Conservation (phyloP, 495 filamentous ascomycete genomes). For the Terfezia claveryi region DNA sequence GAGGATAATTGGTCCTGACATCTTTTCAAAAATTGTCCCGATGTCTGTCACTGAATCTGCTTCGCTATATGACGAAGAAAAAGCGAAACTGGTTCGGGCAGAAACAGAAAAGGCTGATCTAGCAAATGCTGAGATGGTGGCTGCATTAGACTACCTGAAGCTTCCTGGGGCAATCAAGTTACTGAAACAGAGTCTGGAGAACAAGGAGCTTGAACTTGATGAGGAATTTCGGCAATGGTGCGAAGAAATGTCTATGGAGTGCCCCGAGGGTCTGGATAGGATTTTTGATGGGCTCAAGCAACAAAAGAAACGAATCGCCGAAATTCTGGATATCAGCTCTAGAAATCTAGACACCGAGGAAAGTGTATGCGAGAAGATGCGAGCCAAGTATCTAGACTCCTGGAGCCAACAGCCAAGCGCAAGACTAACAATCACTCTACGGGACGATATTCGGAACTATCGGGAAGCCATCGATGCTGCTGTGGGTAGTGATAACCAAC, state of each 20-base stretch:
- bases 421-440: conserved; percentile 63
- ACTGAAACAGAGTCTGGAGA: conserved; percentile 78
- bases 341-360: conserved; percentile 91
- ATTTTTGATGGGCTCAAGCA: conserved; percentile 59
- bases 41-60: conserved; percentile 92
- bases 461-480: conserved; percentile 76
- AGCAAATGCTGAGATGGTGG: conserved; percentile 85
- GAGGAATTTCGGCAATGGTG: conserved; percentile 88
- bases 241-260: conserved; percentile 66
- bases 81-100: conserved; percentile 82
- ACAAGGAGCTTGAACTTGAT: conserved; percentile 57
- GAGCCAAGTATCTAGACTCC: conserved; percentile 83
- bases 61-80: conserved; percentile 94
- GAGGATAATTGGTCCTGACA: conserved; percentile 85
- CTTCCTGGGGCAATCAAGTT: conserved; percentile 76
- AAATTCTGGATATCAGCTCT: conserved; percentile 50
- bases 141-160: conserved; percentile 82
- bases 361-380: conserved; percentile 97
- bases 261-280: conserved; percentile 37
- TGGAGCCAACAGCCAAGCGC: conserved; percentile 96
- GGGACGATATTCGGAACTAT: conserved; percentile 70
- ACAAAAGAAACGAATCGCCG: conserved; percentile 50
- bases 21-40: conserved; percentile 90
- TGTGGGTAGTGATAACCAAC: conserved; percentile 62
- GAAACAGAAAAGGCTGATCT: conserved; percentile 81